Evolutionary conservation across 1,139 yeast species (phyloP), one percentile per base, ranked within the genome.

Genomic region (Taphrina pruni): DNA sequence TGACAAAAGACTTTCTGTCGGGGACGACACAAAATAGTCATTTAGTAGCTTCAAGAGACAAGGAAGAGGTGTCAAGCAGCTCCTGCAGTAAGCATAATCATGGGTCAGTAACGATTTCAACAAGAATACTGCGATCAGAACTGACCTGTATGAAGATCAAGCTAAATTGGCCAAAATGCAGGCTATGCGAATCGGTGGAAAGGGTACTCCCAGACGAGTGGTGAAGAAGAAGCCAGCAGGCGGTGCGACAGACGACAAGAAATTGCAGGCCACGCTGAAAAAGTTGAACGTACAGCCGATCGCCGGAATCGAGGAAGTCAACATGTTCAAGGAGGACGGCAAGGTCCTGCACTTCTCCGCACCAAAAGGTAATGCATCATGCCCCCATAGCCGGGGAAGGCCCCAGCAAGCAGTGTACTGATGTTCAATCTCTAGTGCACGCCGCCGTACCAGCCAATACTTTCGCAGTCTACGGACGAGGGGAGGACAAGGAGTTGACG

Each of bases 251-350:
- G 96, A 90, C 77, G 95, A 92, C 84, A 85, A 93, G 82, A 91
- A 92, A 83, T 86, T 94, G 81, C 94, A 91, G 82, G 90, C 88
- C 76, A 87, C 96, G 76, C 85, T 94, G 81, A 89, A 88, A 80
- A 93, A 93, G 84, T 84, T 94, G 81, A 88, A 90, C 82, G 96
- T 94, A 75, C 90, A 89, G 81, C 89, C 92, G 77, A 84, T 94
- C 76, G 93, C 89, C 75, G 91, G 89, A 77, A 88, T 94, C 76
- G 96, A 91, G 80, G 97, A 93, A 84, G 98, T 97, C 79, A 94
- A 93, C 87, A 90, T 94, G 86, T 93, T 94, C 89, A 89, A 85
- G 82, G 97, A 92, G 75, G 97, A 93, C 81, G 97, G 98, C 78
- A 89, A 88, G 80, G 97, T 94, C 74, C 85, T 93, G 82, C 97